Evolutionary conservation across 2,329 filamentous ascomycete genomes (phyloP).

Genomic region (Fonsecaea pugnacius): DNA sequence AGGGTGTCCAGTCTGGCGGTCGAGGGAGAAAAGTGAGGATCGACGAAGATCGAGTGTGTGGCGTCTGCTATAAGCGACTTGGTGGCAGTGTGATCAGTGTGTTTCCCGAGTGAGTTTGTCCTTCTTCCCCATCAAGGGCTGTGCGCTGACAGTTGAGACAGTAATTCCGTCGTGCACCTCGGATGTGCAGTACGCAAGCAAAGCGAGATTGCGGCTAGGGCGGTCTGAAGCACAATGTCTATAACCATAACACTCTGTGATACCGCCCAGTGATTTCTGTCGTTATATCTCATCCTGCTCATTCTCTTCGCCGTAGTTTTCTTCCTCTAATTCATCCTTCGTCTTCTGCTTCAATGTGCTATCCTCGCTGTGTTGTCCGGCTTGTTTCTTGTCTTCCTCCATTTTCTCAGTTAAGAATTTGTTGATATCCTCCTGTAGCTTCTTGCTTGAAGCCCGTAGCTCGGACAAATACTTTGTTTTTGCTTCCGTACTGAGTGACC

Average conservation of each 20-base stretch:
- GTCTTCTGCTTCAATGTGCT: slow-evolving; percentile 48
- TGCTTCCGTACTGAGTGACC: slow-evolving; percentile 35
- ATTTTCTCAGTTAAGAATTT: slow-evolving; percentile 64
- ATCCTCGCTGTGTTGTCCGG: slow-evolving; percentile 29
- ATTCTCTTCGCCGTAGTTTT: slow-evolving; percentile 71
- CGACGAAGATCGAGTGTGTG: slow-evolving; percentile 84
- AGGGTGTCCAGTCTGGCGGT: slow-evolving; percentile 58
- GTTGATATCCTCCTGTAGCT: slow-evolving; percentile 64
- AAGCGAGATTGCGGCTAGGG: slow-evolving; percentile 36
- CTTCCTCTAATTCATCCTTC: slow-evolving; percentile 65
- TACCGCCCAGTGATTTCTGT: slow-evolving; percentile 29
- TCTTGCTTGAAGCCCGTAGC: slow-evolving; percentile 54
- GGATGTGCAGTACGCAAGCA: slow-evolving; percentile 66
- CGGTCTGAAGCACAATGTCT: neutral
- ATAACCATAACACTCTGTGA: slow-evolving; percentile 25
- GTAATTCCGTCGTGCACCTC: slow-evolving; percentile 73
- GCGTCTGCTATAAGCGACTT: slow-evolving; percentile 89
- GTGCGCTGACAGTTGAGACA: slow-evolving; percentile 34
- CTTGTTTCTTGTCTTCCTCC: slow-evolving; percentile 61
- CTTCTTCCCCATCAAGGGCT: neutral
- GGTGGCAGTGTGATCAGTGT: slow-evolving; percentile 90
- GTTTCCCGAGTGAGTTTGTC: slow-evolving; percentile 71
- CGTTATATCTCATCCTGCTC: slow-evolving; percentile 61
- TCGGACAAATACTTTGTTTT: slow-evolving; percentile 60
- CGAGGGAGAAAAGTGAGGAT: slow-evolving; percentile 75